phyloP scores from a whole-genome alignment of 2,329 filamentous ascomycete species.

The Elsinoe perseae region DNA sequence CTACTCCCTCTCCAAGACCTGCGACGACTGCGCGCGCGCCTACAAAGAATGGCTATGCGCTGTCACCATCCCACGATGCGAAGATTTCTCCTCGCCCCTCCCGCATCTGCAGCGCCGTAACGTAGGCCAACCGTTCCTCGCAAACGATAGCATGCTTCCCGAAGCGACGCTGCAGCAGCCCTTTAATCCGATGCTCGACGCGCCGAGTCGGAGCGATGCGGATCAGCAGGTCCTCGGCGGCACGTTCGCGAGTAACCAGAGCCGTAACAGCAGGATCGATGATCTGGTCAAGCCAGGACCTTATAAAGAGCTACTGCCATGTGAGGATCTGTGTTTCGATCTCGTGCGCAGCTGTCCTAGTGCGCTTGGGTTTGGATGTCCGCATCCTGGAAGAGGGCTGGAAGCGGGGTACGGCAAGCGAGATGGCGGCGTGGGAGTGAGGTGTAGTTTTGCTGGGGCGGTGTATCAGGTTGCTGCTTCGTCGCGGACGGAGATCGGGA shows the following conservation, averaged over 20 bases:
- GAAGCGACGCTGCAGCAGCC: slow-evolving; percentile 20
- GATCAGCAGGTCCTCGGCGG: slow-evolving; percentile 27
- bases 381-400: slow-evolving; percentile 42
- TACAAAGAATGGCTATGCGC: slow-evolving; percentile 96
- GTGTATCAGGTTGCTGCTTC: slow-evolving; percentile 28
- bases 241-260: slow-evolving; percentile 28
- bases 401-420: slow-evolving; percentile 45
- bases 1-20: slow-evolving; percentile 74
- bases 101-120: slow-evolving; percentile 61
- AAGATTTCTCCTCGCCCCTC: slow-evolving; percentile 60
- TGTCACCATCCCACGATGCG: slow-evolving; percentile 84
- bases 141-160: slow-evolving; percentile 25
- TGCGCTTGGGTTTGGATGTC: slow-evolving; percentile 67
- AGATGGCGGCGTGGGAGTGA: slow-evolving; percentile 23
- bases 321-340: slow-evolving; percentile 77
- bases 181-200: slow-evolving; percentile 29
- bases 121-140: slow-evolving; percentile 43
- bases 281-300: slow-evolving; percentile 66
- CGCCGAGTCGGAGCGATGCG: slow-evolving; percentile 28
- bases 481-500: neutral
- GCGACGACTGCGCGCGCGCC: slow-evolving; percentile 64
- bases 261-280: slow-evolving; percentile 56
- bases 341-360: slow-evolving; percentile 81
- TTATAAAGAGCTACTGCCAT: slow-evolving; percentile 88
- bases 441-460: slow-evolving; percentile 32